Evolutionary conservation across 2,329 filamentous ascomycete species (phyloP), one percentile per base, ranked within the genome.

Genomic region (Byssothecium circinans): DNA sequence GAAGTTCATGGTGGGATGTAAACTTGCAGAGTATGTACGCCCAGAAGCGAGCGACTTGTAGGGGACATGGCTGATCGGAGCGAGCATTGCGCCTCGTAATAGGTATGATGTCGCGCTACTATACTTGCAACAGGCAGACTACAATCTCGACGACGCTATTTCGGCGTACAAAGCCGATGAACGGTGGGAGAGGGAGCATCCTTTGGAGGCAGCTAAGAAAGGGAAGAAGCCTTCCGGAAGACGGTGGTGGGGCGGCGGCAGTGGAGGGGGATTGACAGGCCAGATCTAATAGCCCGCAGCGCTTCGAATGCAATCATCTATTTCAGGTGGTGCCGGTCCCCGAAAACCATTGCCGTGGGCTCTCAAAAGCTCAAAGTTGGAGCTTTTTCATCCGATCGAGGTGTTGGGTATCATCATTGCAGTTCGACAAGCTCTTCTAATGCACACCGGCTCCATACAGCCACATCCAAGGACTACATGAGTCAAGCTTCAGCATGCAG

Each of bases 1-100:
- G 34, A 81, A 86, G 52, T 92, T 86, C 77, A 91, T 91, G 88
- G 83, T 89, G 2, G 78, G 79, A 1, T 89, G 85, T 72, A 92
- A 92, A 66, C 86, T 89, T 22, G 75, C 81, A 19, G 86, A 91
- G 75, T 91, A 85, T 72, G 78, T 74, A 32, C 8, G n/a, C 19
- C 42, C 41, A n/a, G 2, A 32, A 32, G 39, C 19, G 29, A 32
- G 14, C 6, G 29, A 12, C 6, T 1, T 14, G 3, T 33, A 8
- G 18, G 38, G 33, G 34, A n/a, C 46, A 32, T 53, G 44, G 56
- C 71, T 76, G 58, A 76, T 59, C 40, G 45, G 45, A 52, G 57
- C 50, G 69, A 75, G 69, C 57, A 47, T 73, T 58, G 51, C 59
- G 48, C 52, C 55, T 45, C 56, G 46, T 32, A 57, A 65, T 54